These are phyloP conservation scores for Hondaea fermentalgiana DNA, from an alignment of 108 stramenopile genomes.

Conservation along the genomic window DNA sequence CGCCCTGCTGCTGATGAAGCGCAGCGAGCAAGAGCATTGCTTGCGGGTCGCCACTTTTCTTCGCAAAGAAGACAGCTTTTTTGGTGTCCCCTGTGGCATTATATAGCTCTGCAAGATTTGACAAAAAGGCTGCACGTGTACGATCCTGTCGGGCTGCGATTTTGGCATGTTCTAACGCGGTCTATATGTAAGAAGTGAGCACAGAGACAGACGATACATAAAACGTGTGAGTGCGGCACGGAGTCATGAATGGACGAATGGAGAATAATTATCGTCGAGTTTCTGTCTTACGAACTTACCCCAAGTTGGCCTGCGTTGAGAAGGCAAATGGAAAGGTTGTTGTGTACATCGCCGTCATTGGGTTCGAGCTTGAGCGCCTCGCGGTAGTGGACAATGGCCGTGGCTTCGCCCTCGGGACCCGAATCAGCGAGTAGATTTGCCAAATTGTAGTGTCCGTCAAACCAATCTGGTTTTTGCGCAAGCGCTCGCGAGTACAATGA, in stretches of 20 bases:
- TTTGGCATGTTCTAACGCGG: background rate
- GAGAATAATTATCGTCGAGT: no score
- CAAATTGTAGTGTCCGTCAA: constrained; percentile 9
- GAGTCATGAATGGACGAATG: no score
- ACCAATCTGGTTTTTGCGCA: background rate
- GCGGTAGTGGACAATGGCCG: background rate
- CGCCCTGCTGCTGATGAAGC: background rate
- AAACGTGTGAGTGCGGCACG: no score
- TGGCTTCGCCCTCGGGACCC: background rate
- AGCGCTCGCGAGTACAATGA: background rate
- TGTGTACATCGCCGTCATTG: background rate
- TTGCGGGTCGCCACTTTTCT: background rate
- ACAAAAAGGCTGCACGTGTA: background rate
- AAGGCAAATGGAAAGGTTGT: background rate
- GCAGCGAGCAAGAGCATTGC: background rate
- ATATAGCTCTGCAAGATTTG: background rate
- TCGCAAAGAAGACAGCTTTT: background rate
- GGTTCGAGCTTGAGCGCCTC: background rate
- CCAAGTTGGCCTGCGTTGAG: background rate
- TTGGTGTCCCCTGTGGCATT: background rate
- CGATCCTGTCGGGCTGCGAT: background rate
- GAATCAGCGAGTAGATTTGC: background rate
- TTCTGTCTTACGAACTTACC: background rate
- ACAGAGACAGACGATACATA: no score
- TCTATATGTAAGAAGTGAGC: background rate